Evolutionary conservation across 495 filamentous ascomycete species (phyloP), one percentile per base, ranked within the genome.

Genomic region (Neurospora sp.): DNA sequence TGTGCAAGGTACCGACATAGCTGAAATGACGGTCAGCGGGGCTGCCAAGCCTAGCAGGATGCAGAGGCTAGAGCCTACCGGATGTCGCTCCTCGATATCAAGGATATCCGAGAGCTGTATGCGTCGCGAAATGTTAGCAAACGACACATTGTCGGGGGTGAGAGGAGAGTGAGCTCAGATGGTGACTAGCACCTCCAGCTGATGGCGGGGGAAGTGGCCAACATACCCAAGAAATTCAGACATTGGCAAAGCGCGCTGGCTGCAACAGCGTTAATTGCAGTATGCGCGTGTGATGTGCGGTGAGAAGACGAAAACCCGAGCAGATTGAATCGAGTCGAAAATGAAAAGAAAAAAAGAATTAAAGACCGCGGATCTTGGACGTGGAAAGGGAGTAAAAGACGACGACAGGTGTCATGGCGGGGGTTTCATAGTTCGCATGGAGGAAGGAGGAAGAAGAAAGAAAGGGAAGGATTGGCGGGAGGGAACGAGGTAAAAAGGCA

Each of bases 31-130:
- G 53, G 53, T 65, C 53, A 71, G 70, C 73, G 68, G 69, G 72
- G 75, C 76, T 85, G 72, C 85, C 79, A 71, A 65, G 39, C 71
- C 53, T 65, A 65, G 53, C 53, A 65, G 53, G 53, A 65, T 5
- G 38, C 40, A 71, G 14, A 37, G 44, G 72, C 70, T 72, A 74
- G 37, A 73, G 71, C 90, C 74, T 84, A 96, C 92, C 94, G 92
- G 83, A 99, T 98, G 82, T 98, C 94, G 81, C 94, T 96, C 83
- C 93, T 96, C 22, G 96, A 98, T 82, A 99, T 94, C 82, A 99
- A 86, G 40, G 91, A 93, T 82, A 95, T 95, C 70, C 90, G 87
- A 71, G 92, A 86, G 76, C 92, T 94, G 77, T 69, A 74, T 35
- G 41, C 53, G 39, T 31, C 11, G 61, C 4, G 71, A 37, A 11